Percentiles rank a stretch among this genome's conserved stretches.
Conservation (phyloP, 495 filamentous ascomycete genomes). For the Talaromyces proteolyticus region DNA sequence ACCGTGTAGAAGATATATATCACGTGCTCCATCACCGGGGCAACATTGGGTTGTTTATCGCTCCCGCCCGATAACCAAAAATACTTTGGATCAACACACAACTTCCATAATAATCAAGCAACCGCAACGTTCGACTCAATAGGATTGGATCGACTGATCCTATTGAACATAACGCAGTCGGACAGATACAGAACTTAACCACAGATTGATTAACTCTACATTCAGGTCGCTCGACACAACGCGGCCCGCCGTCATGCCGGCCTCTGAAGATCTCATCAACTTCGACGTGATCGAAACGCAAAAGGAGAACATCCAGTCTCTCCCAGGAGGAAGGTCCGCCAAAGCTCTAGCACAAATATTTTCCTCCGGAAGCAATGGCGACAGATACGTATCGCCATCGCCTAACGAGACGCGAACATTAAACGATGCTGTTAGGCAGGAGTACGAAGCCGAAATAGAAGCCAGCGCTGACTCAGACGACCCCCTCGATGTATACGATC, state of each 20-base stretch:
- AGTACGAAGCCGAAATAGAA: constrained; percentile 80
- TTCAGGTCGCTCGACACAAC: background rate
- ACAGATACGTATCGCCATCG: constrained; percentile 45
- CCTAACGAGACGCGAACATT: constrained; percentile 66
- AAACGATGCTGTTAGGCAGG: constrained; percentile 70
- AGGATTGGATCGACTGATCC: constrained; percentile 2
- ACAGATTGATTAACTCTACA: background rate
- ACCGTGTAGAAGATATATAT: background rate
- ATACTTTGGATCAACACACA: background rate
- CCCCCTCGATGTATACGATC: constrained; percentile 90
- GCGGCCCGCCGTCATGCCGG: constrained; percentile 36
- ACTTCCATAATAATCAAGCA: background rate
- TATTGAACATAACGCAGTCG: too few relatives aligned
- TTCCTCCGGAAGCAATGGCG: constrained; percentile 49
- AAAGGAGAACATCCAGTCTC: constrained; percentile 95
- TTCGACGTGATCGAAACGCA: constrained; percentile 95
- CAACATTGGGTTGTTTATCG: constrained; percentile 41
- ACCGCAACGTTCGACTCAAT: constrained; percentile 8
- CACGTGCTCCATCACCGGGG: constrained; percentile 29
- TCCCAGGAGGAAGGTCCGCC: constrained; percentile 87
- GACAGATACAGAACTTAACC: too few relatives aligned
- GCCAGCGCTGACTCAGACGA: constrained; percentile 83
- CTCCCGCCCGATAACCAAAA: constrained; percentile 19
- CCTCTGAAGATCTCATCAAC: constrained; percentile 61
- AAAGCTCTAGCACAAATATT: constrained; percentile 82